Conservation (phyloP, 495 filamentous ascomycete genomes). For the Aspergillus kassunensis region DNA sequence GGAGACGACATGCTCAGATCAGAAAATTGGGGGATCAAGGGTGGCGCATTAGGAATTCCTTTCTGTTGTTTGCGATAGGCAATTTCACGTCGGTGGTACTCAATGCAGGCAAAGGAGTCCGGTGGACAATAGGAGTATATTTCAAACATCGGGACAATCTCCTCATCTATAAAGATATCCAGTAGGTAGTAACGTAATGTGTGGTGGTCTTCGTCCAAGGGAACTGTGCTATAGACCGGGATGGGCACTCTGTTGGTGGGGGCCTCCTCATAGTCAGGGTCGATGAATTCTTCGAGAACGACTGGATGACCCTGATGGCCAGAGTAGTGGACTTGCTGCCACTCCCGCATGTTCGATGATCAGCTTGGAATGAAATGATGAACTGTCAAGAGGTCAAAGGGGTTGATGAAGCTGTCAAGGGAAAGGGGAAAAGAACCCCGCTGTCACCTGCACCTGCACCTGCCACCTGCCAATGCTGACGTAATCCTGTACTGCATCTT, state of each 20-base stretch:
- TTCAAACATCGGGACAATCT: constrained; percentile 17
- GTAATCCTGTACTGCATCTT: not conserved
- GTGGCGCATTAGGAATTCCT: constrained; percentile 9
- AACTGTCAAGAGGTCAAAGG: too few species aligned
- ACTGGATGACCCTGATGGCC: constrained; percentile 17
- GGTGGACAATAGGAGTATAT: constrained; percentile 21
- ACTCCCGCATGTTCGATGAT: too few species aligned
- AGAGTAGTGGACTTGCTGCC: constrained; percentile 15
- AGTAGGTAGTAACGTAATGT: constrained; percentile 18
- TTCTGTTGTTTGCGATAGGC: constrained; percentile 23
- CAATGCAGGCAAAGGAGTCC: constrained; percentile 21
- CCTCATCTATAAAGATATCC: constrained; percentile 7
- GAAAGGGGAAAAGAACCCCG: too few species aligned
- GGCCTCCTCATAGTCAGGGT: constrained; percentile 5
- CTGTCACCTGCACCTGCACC: too few species aligned
- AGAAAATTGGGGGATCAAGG: constrained; percentile 12
- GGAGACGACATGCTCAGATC: too few species aligned
- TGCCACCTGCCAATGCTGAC: too few species aligned
- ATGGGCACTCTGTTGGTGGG: constrained; percentile 1
- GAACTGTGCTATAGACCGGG: constrained; percentile 25
- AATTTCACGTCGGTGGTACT: constrained; percentile 23
- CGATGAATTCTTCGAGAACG: constrained; percentile 17
- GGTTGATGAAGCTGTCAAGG: too few species aligned
- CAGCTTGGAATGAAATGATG: too few species aligned
- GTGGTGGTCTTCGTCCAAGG: constrained; percentile 21